Conservation (phyloP, 441 rosid species). For the Syzygium malaccense region DNA sequence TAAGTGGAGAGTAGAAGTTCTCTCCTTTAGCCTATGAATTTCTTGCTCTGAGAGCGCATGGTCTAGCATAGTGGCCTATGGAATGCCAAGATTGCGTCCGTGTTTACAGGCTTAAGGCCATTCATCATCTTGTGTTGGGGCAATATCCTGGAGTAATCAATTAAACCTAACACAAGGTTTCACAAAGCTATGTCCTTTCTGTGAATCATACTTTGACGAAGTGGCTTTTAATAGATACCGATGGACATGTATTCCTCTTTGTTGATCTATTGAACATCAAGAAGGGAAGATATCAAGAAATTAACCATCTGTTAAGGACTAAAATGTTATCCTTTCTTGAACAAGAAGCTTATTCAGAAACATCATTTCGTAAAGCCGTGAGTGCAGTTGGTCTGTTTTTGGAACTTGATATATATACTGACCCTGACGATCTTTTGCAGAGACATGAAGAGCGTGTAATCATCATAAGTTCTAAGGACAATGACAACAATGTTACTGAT, state of each 20-base stretch:
- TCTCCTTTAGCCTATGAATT: neutral
- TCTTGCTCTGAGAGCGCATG: neutral
- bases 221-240: neutral
- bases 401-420: neutral
- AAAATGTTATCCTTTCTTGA: neutral
- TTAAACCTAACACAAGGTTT: neutral
- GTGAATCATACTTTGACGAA: neutral
- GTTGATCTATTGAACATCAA: neutral
- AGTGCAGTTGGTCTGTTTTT: neutral
- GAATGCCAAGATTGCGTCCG: neutral
- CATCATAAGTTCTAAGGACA: conserved; percentile 50
- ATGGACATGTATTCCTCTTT: neutral
- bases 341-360: neutral
- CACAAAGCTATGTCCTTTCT: neutral
- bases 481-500: conserved; percentile 26
- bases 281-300: neutral
- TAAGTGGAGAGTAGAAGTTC: neutral
- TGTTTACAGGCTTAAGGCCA: neutral
- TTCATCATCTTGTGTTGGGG: neutral
- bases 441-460: conserved; percentile 66
- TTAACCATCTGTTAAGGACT: neutral
- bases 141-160: neutral
- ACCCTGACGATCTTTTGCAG: conserved; percentile 11
- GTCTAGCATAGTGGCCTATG: neutral
- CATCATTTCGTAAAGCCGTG: neutral